Percentiles rank a stretch among this genome's conserved stretches.
These are phyloP conservation scores for Collybiopsis confluens DNA, from an alignment of 768 basidiomycete genomes.

Conservation along the genomic window DNA sequence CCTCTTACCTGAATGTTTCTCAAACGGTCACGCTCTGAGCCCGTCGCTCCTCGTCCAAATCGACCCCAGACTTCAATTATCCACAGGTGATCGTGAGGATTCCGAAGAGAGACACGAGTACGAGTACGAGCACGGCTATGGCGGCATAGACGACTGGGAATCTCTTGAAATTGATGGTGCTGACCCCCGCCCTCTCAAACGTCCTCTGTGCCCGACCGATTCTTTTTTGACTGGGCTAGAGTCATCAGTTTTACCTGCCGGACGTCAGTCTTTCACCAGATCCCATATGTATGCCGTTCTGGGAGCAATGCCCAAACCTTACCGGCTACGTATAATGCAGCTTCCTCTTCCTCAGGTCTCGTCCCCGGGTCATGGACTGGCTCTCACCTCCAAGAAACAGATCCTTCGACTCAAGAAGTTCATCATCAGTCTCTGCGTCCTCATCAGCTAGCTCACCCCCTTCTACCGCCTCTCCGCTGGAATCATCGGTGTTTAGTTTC, in stretches of 20 bases:
- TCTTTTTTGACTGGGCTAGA: too few relatives aligned
- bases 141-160: neutral
- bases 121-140: neutral
- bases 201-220: too few relatives aligned
- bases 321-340: neutral
- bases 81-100: neutral
- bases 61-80: neutral
- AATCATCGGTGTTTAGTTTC: neutral
- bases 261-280: too few relatives aligned
- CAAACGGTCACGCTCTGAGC: constrained; percentile 3
- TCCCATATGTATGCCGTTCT: too few relatives aligned
- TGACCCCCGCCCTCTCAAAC: too few relatives aligned
- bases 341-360: neutral
- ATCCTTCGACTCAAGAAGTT: neutral
- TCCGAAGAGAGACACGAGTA: neutral
- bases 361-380: neutral
- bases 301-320: too few relatives aligned
- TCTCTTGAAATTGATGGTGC: too few relatives aligned
- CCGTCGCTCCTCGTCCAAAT: constrained; percentile 1
- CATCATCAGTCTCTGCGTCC: neutral
- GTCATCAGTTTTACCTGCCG: too few relatives aligned
- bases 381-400: neutral
- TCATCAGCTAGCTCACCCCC: neutral
- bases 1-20: constrained; percentile 2
- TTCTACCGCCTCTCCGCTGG: neutral